phyloP scores from a whole-genome alignment of 805 yeast genomes.

The Candida vartiovaarae region DNA sequence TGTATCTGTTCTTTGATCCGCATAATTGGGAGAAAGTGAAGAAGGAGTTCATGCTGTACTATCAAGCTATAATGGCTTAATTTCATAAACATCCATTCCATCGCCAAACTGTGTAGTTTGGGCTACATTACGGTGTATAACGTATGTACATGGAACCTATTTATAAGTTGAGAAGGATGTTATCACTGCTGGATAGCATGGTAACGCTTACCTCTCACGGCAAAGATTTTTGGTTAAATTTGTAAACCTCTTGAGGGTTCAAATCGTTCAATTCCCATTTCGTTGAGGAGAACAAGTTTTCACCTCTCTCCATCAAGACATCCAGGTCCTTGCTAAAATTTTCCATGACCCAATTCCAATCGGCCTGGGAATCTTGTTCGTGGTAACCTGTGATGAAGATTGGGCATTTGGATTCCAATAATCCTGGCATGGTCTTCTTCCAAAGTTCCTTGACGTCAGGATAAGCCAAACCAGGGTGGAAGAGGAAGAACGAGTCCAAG shows the following conservation, averaged over 20 bases:
- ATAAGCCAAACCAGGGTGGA: conserved; percentile 92
- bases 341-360: conserved; percentile 60
- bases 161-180: background rate
- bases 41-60: conserved; percentile 54
- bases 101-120: too few species aligned
- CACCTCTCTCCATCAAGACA: conserved; percentile 64
- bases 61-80: conserved; percentile 51
- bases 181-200: conserved; percentile 54
- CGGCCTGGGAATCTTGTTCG: conserved; percentile 61
- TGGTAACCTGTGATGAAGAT: conserved; percentile 88
- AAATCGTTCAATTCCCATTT: conserved; percentile 92
- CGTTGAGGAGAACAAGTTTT: conserved; percentile 74
- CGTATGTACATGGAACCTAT: background rate
- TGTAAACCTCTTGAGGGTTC: conserved; percentile 90
- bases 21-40: conserved; percentile 93
- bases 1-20: conserved; percentile 92
- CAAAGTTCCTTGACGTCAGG: conserved; percentile 74
- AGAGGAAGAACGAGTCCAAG: conserved; percentile 82
- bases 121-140: background rate
- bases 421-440: conserved; percentile 78
- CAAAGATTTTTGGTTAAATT: conserved; percentile 85
- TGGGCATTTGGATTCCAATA: conserved; percentile 90
- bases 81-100: background rate
- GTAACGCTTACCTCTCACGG: conserved; percentile 93
- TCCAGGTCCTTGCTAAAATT: conserved; percentile 74